These are phyloP conservation scores for Hypoxylon cercidicola DNA, from an alignment of 495 filamentous ascomycete genomes.

Conservation along the genomic window DNA sequence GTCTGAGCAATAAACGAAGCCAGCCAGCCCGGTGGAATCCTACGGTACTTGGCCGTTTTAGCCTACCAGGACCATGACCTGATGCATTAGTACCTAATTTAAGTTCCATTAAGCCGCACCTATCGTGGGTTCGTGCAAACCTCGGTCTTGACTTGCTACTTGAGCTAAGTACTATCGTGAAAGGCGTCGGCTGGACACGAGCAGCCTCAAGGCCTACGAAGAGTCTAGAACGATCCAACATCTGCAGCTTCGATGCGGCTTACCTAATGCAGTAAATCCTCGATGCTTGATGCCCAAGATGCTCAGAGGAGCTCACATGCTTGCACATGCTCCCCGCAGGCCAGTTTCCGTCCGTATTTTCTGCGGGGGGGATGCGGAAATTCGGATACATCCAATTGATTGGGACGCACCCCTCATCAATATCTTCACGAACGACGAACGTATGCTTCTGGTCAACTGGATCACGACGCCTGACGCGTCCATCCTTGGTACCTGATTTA, in stretches of 20 bases:
- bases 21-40: constrained; percentile 32
- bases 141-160: constrained; percentile 3
- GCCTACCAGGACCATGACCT: constrained; percentile 21
- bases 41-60: constrained; percentile 34
- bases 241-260: constrained; percentile 27
- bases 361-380: constrained; percentile 27
- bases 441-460: constrained; percentile 3
- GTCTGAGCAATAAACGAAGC: constrained; percentile 1
- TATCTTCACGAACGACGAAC: constrained; percentile 7
- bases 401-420: constrained; percentile 21
- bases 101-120: constrained; percentile 38
- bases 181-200: constrained; percentile 8
- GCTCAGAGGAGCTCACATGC: constrained; percentile 24
- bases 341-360: constrained; percentile 16
- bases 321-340: constrained; percentile 12
- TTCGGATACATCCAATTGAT: constrained; percentile 24
- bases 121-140: constrained; percentile 21
- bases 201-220: neutral
- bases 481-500: constrained; percentile 15
- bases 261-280: constrained; percentile 30
- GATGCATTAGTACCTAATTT: constrained; percentile 42
- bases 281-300: constrained; percentile 32
- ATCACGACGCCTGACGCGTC: constrained; percentile 14
- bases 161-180: constrained; percentile 10
- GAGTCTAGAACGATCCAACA: constrained; percentile 37